These are phyloP conservation scores for Clitoria ternatea DNA, from an alignment of 306 rosid species.

Conservation along the genomic window DNA sequence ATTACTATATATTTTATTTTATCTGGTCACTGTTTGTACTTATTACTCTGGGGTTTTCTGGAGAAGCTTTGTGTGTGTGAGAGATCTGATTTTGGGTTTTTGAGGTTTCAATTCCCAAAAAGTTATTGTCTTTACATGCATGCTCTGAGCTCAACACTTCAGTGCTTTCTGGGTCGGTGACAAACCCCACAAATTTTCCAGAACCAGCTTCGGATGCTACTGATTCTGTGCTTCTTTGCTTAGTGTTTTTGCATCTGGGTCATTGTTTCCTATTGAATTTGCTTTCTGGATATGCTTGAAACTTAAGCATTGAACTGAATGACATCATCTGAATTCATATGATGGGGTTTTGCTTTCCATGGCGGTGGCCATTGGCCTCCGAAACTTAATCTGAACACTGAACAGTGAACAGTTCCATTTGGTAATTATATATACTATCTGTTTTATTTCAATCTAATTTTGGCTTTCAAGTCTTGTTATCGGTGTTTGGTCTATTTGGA, in stretches of 20 bases:
- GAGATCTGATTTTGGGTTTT: conserved; percentile 35
- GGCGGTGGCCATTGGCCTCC: conserved; percentile 29
- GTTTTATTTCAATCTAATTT: neutral
- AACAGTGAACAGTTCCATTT: neutral
- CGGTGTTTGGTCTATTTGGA: conserved; percentile 9
- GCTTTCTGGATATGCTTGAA: conserved; percentile 10
- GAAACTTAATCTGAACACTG: conserved; percentile 17
- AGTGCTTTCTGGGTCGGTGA: conserved; percentile 15
- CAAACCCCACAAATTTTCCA: neutral
- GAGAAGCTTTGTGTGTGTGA: no score
- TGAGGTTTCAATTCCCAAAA: conserved; percentile 19
- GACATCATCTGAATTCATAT: conserved; percentile 12
- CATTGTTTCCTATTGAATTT: conserved; percentile 15
- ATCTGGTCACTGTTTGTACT: conserved; percentile 10
- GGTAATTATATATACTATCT: neutral
- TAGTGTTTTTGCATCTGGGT: conserved; percentile 20
- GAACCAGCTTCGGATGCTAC: conserved; percentile 6
- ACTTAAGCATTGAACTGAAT: conserved; percentile 24
- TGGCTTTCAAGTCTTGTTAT: conserved; percentile 14
- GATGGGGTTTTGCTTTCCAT: neutral
- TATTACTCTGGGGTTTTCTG: conserved; percentile 19
- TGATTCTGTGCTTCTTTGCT: conserved; percentile 11
- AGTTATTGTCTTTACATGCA: conserved; percentile 26
- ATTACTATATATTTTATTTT: neutral
- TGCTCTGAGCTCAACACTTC: conserved; percentile 27